These are phyloP conservation scores for Citrullus mucosospermus DNA, from an alignment of 306 rosid species.

Conservation along the genomic window DNA sequence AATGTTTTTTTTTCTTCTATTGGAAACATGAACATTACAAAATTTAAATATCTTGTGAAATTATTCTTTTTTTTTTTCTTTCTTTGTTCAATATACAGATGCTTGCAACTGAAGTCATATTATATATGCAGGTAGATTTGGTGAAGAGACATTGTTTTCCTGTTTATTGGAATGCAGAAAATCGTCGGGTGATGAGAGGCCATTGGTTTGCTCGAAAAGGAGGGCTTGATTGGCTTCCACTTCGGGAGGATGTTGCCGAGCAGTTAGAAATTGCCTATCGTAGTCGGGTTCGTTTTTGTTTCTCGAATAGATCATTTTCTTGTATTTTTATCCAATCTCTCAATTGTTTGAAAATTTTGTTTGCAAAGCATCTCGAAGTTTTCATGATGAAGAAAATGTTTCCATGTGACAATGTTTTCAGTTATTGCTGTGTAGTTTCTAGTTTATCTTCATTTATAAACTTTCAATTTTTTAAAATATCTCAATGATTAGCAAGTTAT, in stretches of 20 bases:
- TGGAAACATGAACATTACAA: neutral
- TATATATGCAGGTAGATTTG: constrained; percentile 67
- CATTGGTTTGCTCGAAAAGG: constrained; percentile 99
- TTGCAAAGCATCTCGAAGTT: neutral
- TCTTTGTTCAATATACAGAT: neutral
- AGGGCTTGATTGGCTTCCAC: constrained; percentile 91
- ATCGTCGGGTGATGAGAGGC: constrained; percentile 89
- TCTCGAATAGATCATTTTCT: neutral
- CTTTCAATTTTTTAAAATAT: neutral
- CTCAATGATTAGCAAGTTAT: neutral
- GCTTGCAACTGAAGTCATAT: constrained; percentile 4
- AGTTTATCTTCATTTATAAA: neutral
- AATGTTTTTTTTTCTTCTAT: neutral
- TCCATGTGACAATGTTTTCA: neutral
- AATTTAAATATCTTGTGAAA: neutral
- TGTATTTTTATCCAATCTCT: neutral
- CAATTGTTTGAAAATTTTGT: constrained; percentile 1
- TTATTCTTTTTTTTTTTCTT: neutral
- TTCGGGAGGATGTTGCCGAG: constrained; percentile 91
- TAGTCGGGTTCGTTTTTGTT: constrained; percentile 40
- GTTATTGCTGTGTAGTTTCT: neutral
- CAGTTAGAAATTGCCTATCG: constrained; percentile 82
- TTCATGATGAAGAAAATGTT: neutral
- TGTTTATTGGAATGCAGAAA: constrained; percentile 96
- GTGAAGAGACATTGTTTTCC: constrained; percentile 71